These are phyloP conservation scores for Rhododendron vialii DNA, from an alignment of 148 eudicot genomes.

Conservation along the genomic window DNA sequence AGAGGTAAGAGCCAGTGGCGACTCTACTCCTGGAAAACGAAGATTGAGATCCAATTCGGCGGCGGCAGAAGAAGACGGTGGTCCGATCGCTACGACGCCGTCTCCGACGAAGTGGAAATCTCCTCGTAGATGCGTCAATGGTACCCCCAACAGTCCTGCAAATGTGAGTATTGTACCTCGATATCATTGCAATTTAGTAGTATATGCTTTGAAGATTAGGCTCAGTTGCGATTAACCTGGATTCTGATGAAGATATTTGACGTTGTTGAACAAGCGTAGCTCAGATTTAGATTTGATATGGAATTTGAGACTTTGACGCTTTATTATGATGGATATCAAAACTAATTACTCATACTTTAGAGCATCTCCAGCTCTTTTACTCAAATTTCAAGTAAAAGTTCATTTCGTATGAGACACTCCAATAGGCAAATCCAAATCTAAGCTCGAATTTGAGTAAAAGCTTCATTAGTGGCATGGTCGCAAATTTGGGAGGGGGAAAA, in stretches of 20 bases:
- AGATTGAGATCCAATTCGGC: constrained; percentile 45
- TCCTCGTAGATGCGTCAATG: constrained; percentile 45
- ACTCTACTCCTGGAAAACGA: constrained; percentile 47
- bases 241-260: background rate
- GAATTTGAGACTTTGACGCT: background rate
- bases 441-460: too few relatives aligned
- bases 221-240: background rate
- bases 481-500: too few relatives aligned
- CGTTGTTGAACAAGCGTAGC: background rate
- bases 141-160: constrained; percentile 41
- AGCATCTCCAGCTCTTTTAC: too few relatives aligned
- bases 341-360: too few relatives aligned
- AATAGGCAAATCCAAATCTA: too few relatives aligned
- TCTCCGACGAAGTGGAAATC: constrained; percentile 51
- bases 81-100: constrained; percentile 19
- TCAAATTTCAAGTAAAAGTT: too few relatives aligned
- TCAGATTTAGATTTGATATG: background rate
- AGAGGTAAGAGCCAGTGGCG: constrained; percentile 10
- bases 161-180: constrained; percentile 30
- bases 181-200: background rate
- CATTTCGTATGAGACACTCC: too few relatives aligned
- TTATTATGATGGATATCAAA: background rate
- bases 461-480: too few relatives aligned
- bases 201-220: background rate
- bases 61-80: constrained; percentile 10